Conservation (phyloP, 805 yeast genomes). For the Phaffomyces thermotolerans region DNA sequence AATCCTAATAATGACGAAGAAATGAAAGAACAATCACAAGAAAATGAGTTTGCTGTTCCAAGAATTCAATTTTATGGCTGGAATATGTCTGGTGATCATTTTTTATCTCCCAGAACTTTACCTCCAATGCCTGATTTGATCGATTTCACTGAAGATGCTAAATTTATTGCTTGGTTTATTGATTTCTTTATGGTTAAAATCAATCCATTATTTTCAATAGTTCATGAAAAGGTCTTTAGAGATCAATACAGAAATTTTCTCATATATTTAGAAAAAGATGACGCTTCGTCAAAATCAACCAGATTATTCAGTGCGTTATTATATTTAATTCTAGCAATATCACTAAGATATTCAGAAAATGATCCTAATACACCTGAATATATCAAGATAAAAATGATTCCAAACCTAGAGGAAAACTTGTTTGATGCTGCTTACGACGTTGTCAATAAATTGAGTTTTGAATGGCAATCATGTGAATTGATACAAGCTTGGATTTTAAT, state of each 20-base stretch:
- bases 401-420: conserved; percentile 32
- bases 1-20: no score
- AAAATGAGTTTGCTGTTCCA: conserved; percentile 33
- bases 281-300: conserved; percentile 21
- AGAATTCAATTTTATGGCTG: conserved; percentile 57
- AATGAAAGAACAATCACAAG: conserved; percentile 7
- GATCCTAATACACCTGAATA: conserved; percentile 6
- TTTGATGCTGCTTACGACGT: conserved; percentile 35
- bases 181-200: conserved; percentile 39
- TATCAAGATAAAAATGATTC: conserved; percentile 16
- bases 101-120: conserved; percentile 30
- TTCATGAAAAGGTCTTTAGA: conserved; percentile 47
- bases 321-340: conserved; percentile 39
- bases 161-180: conserved; percentile 28
- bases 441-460: conserved; percentile 34
- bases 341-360: conserved; percentile 45
- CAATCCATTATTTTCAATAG: conserved; percentile 45
- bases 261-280: conserved; percentile 27
- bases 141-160: conserved; percentile 17
- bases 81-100: conserved; percentile 57
- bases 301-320: conserved; percentile 47
- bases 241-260: conserved; percentile 36
- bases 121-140: conserved; percentile 22
- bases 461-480: conserved; percentile 46
- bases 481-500: conserved; percentile 44